Conservation (phyloP, 306 rosid species). For the Senna tora region DNA sequence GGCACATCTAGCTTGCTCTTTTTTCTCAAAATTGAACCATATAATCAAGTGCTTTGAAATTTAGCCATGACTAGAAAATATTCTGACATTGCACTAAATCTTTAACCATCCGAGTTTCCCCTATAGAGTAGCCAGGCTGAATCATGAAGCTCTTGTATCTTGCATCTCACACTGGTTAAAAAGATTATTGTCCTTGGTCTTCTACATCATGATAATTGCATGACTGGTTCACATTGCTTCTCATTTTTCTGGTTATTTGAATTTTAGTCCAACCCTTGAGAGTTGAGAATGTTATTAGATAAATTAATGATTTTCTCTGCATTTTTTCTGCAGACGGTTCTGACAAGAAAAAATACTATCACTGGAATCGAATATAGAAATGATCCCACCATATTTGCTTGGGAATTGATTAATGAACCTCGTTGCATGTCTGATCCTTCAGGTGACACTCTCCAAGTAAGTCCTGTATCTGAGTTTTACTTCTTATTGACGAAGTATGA, state of each 20-base stretch:
- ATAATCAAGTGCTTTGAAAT: not conserved
- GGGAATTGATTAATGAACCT: conserved; percentile 99
- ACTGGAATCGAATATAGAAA: conserved; percentile 84
- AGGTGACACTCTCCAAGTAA: conserved; percentile 95
- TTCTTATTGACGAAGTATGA: conserved; percentile 8
- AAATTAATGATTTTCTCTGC: conserved; percentile 32
- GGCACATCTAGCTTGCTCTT: conserved; percentile 1
- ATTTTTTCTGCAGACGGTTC: conserved; percentile 59
- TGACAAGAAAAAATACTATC: conserved; percentile 84
- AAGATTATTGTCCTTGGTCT: not conserved
- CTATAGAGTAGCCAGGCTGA: not conserved
- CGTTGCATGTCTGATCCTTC: conserved; percentile 95
- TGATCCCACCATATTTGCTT: conserved; percentile 90
- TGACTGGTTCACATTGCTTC: conserved; percentile 1
- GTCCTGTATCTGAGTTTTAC: conserved; percentile 37
- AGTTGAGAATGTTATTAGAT: conserved; percentile 10
- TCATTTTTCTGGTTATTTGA: not conserved
- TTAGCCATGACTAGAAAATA: conserved; percentile 5
- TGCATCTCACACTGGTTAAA: conserved; percentile 15
- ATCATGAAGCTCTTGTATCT: conserved; percentile 28
- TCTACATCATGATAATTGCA: conserved; percentile 13
- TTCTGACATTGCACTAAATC: conserved; percentile 2
- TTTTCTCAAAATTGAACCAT: conserved; percentile 16
- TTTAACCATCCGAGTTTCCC: not conserved
- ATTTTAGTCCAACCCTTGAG: conserved; percentile 17